Conservation (phyloP, 2,329 filamentous ascomycete genomes). For the Aphanocladium album region DNA sequence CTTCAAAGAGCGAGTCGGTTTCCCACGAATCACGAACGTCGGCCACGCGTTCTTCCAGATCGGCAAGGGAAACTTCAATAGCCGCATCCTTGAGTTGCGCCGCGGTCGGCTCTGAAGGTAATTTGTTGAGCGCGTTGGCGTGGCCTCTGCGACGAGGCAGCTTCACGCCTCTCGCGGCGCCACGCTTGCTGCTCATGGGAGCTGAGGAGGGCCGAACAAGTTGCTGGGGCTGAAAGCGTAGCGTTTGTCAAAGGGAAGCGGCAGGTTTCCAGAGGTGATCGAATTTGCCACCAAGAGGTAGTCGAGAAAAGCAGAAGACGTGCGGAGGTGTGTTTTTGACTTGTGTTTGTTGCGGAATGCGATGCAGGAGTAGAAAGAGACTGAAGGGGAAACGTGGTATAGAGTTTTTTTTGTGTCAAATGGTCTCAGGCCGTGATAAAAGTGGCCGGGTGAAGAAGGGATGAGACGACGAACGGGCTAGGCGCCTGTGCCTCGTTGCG, state of each 20-base stretch:
- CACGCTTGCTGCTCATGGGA: conserved; percentile 27
- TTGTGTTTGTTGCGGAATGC: background rate
- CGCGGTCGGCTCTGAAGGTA: conserved; percentile 29
- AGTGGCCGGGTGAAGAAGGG: conserved; percentile 4
- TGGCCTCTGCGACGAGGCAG: conserved; percentile 29
- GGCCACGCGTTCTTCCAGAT: conserved; percentile 48
- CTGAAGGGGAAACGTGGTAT: background rate
- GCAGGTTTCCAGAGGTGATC: background rate
- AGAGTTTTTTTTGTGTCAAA: background rate
- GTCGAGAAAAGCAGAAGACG: background rate
- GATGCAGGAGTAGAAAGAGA: background rate
- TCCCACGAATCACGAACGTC: conserved; percentile 56
- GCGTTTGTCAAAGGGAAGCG: background rate
- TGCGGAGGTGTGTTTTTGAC: background rate
- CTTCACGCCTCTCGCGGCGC: conserved; percentile 26
- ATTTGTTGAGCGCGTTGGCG: conserved; percentile 31
- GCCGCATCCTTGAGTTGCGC: conserved; percentile 33
- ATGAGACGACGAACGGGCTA: background rate
- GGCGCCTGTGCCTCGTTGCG: background rate
- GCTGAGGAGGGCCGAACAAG: background rate
- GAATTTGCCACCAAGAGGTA: too few species aligned
- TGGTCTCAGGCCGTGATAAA: conserved; percentile 1
- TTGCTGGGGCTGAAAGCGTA: background rate
- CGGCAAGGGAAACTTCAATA: conserved; percentile 33
- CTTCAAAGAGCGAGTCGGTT: conserved; percentile 59